Conservation (phyloP, 2,329 filamentous ascomycete species). For the Penicillium italicum region DNA sequence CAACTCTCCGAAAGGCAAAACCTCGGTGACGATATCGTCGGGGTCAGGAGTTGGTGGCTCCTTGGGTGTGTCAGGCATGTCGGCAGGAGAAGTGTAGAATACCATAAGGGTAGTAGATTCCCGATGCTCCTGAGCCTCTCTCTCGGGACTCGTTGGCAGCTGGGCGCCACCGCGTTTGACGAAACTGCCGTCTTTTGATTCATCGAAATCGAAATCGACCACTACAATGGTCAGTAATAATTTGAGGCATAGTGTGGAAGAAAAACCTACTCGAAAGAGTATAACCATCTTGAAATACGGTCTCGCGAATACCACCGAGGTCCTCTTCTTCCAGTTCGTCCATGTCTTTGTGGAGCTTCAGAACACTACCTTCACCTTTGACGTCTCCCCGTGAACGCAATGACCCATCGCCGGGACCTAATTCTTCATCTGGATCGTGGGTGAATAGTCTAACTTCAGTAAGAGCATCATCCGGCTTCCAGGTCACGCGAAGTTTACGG, state of each 20-base stretch:
- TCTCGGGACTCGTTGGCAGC: conserved; percentile 41
- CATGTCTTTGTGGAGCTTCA: conserved; percentile 52
- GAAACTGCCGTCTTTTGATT: conserved; percentile 35
- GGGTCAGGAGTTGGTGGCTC: conserved; percentile 42
- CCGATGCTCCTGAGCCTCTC: conserved; percentile 44
- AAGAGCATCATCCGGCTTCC: conserved; percentile 56
- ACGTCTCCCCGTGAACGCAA: conserved; percentile 58
- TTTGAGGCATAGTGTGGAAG: background rate
- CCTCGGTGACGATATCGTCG: conserved; percentile 36
- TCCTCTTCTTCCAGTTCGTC: conserved; percentile 60
- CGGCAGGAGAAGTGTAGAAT: conserved; percentile 45
- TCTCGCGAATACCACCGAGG: conserved; percentile 47
- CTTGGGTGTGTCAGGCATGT: conserved; percentile 47
- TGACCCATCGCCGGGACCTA: conserved; percentile 56
- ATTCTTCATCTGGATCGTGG: conserved; percentile 61
- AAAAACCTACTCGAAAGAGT: conserved; percentile 33
- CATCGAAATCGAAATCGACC: conserved; percentile 40
- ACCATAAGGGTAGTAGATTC: conserved; percentile 49
- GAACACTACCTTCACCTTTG: conserved; percentile 53
- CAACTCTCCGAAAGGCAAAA: conserved; percentile 43
- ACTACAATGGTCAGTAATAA: conserved; percentile 24
- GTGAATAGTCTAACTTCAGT: conserved; percentile 58
- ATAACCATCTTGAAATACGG: conserved; percentile 36
- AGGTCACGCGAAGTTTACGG: conserved; percentile 58
- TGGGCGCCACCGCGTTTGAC: conserved; percentile 43